phyloP scores from a whole-genome alignment of 2,329 filamentous ascomycete species.

The Claviceps sorghi region DNA sequence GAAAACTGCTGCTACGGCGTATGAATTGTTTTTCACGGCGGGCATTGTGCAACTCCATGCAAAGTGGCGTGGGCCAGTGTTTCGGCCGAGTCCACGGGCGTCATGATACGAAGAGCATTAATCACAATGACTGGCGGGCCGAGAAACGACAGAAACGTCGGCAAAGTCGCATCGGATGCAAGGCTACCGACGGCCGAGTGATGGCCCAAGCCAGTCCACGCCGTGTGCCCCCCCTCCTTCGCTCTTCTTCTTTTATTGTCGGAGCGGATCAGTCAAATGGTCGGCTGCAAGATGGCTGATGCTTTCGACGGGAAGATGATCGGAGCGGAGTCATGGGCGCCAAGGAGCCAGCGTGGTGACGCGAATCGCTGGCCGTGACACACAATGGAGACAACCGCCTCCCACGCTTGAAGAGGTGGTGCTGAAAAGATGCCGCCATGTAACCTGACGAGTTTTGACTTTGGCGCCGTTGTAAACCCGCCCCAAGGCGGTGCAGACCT shows the following conservation, averaged over 20 bases:
- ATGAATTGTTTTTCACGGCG: background rate
- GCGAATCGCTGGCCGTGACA: slow-evolving; percentile 3
- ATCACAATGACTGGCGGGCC: background rate
- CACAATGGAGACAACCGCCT: background rate
- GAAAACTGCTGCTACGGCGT: background rate
- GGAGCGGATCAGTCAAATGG: background rate
- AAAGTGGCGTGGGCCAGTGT: background rate
- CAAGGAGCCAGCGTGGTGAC: background rate
- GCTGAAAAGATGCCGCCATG: slow-evolving; percentile 7
- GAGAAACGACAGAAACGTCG: background rate
- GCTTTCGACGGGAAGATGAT: background rate
- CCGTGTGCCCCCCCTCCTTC: background rate
- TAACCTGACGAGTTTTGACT: slow-evolving; percentile 6
- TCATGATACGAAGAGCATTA: background rate
- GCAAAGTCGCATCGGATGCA: slow-evolving; percentile 1
- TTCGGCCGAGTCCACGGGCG: background rate
- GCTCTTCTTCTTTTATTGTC: background rate
- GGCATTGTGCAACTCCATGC: background rate
- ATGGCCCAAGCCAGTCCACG: background rate
- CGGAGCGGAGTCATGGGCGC: background rate
- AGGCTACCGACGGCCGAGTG: slow-evolving; percentile 1
- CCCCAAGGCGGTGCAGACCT: background rate
- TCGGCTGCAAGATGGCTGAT: background rate
- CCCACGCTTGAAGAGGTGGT: background rate
- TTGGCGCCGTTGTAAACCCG: background rate